Base-by-base conservation (phyloP, 345 rosid genomes). In the Iberis pinnata region DNA sequence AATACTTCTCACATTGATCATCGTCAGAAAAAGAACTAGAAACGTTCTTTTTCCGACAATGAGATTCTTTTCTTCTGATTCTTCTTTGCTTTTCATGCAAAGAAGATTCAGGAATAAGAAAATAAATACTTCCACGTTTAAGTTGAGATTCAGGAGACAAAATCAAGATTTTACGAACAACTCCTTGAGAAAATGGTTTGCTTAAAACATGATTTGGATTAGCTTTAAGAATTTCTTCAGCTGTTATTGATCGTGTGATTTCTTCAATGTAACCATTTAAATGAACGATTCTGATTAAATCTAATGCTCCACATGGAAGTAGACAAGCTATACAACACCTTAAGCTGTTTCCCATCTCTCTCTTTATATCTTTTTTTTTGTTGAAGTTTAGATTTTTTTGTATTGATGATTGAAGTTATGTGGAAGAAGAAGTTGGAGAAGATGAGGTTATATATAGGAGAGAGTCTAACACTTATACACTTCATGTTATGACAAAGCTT, bases 261-360 rank as follows among this genome's bases (percentile, higher is more conserved):
- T 92, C 98, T 16, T 92, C 94, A 1, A 88, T 79, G 67, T 67
- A 57, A 64, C 98, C 97, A 53, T 79, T 88, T 53, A 92, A 56
- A 70, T 92, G 98, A 68, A 92, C 96, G 67, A 92, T 76, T 11
- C 98, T 78, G 74, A 88, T 88, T 74, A 92, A 74, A 53, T 92
- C 98, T 37, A 92, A 76, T 19, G 96, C 98, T 49, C 96, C 98
- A 55, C 90, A 92, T 1, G 98, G 95, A 68, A 88, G 86, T 42
- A 92, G 76, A 63, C 96, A 92, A 25, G 93, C 95, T 75, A 92
- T 61, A 72, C 95, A 92, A 43, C 95, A 92, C 73, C 93, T 80
- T 64, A 92, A 27, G 39, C 82, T 84, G 64, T 92, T 92, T 14
- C 98, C 96, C 98, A 92, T 90, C 35, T 22, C 24, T 17, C 12